A percentile compares a stretch with the other conserved stretches of the same genome.
Conservation (phyloP, 228 moss, liverwort and hornwort species). For the Sphagnum magellanicum region DNA sequence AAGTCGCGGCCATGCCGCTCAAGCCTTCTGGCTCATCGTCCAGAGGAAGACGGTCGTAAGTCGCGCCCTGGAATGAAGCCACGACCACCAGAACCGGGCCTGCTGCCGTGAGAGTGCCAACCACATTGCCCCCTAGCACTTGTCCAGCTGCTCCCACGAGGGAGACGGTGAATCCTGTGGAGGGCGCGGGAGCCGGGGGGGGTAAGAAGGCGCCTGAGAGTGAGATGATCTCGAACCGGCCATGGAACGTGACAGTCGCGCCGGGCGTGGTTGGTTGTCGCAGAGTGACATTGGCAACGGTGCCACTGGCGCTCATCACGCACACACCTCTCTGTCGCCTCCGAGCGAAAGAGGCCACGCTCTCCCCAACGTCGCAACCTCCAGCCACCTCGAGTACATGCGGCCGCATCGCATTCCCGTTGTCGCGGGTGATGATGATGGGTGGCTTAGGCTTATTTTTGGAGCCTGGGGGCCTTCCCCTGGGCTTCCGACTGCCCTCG, state of each 20-base stretch:
- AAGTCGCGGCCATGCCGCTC: conserved; percentile 5
- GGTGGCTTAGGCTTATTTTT: conserved; percentile 68
- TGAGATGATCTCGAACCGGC: conserved; percentile 56
- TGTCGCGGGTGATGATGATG: conserved; percentile 50
- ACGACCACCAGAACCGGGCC: conserved; percentile 51
- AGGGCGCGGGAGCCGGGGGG: conserved; percentile 37
- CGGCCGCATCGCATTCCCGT: conserved; percentile 49
- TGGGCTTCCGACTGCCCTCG: conserved; percentile 46
- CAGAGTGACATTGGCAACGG: conserved; percentile 50
- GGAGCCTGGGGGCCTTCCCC: conserved; percentile 62
- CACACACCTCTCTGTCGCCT: conserved; percentile 49
- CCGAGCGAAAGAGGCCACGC: conserved; percentile 45
- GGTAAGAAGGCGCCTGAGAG: conserved; percentile 59
- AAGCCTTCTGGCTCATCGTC: conserved; percentile 21
- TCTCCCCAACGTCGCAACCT: conserved; percentile 55
- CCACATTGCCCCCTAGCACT: conserved; percentile 54
- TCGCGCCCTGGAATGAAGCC: conserved; percentile 42
- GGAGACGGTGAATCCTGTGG: conserved; percentile 51
- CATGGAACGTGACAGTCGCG: conserved; percentile 57
- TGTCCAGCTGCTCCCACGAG: conserved; percentile 46
- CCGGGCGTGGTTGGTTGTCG: conserved; percentile 50
- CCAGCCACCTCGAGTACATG: conserved; percentile 54
- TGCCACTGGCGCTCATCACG: conserved; percentile 52
- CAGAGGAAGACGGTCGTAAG: conserved; percentile 51
- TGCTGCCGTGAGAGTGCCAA: conserved; percentile 44